Evolutionary conservation across 1,139 yeast genomes (phyloP), one percentile per base, ranked within the genome.

Genomic region (Yamadazyma diddensiae): DNA sequence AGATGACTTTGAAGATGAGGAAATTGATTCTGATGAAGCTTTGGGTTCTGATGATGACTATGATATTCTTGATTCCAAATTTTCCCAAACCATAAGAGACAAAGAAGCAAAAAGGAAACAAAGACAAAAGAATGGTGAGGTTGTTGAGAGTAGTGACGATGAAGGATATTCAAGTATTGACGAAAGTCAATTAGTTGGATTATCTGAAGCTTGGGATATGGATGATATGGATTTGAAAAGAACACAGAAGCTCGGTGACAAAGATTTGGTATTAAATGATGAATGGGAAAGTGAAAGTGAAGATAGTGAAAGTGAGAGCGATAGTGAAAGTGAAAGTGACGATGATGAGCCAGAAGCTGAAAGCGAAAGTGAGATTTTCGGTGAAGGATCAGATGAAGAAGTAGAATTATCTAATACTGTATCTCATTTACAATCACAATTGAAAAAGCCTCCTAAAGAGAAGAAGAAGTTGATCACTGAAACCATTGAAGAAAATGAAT

Each of bases 201-300:
- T 88, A 29, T 83, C 95, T 6, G 88, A 82, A 46, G 90, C 86
- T 5, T 88, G 95, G 95, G 97, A 84, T 55, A 57, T 79, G 63
- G 94, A 85, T 52, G 88, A 79, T 21, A 60, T 55, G 26, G 82
- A 75, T 38, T 53, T 60, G 39, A 49, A 49, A 18, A 50, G 48
- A 26, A 39, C 49, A 3, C 50, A 53, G 16, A 41, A 44, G 14
- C 34, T 35, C 6, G 33, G 31, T 31, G 37, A 39, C 17, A 56
- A 47, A 15, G 76, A 67, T 19, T 47, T 73, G 5, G 70, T 70
- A 5, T 56, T 66, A 30, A 64, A 67, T 41, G 77, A 66, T 43
- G 53, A 52, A 9, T 65, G 70, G 72, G 68, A 62, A 22, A 47
- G 59, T 5, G 66, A 55, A 31, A 47, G 57, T 5, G 45, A 51